These are phyloP conservation scores for Galerina sulciceps DNA, from an alignment of 768 basidiomycete species.

Conservation along the genomic window DNA sequence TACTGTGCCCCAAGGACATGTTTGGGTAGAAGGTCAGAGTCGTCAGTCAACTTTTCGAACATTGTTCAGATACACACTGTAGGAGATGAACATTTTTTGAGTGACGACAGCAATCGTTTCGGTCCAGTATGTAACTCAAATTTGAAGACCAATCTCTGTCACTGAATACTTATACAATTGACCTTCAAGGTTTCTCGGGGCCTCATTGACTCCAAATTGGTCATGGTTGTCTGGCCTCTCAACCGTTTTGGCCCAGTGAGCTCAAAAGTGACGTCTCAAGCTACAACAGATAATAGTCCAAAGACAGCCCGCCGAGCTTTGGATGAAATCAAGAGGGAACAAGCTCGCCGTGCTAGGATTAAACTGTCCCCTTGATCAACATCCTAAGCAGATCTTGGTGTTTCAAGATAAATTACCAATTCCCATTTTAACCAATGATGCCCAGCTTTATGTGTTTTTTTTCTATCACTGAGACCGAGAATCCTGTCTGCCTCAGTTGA, in stretches of 20 bases:
- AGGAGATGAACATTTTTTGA: conserved; percentile 73
- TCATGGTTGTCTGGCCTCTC: conserved; percentile 56
- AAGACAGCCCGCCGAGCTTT: conserved; percentile 30
- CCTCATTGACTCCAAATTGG: conserved; percentile 54
- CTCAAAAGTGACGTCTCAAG: conserved; percentile 4
- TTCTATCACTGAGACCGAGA: conserved; percentile 34
- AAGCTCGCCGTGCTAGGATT: conserved; percentile 41
- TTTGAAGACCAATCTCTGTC: not conserved
- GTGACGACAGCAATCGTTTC: conserved; percentile 73
- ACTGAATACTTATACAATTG: not conserved
- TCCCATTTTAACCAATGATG: too few relatives aligned
- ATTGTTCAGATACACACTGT: not conserved
- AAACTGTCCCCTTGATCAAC: not conserved
- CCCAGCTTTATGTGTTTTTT: conserved; percentile 44
- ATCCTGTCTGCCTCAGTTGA: conserved; percentile 49
- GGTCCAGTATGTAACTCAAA: conserved; percentile 54
- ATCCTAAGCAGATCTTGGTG: not conserved
- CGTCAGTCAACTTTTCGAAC: not conserved
- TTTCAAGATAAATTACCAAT: not conserved
- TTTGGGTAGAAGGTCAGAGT: conserved; percentile 74
- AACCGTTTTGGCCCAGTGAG: conserved; percentile 43
- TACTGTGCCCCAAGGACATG: conserved; percentile 61
- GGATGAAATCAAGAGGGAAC: conserved; percentile 42
- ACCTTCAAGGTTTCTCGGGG: conserved; percentile 44
- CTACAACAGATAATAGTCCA: conserved; percentile 4